Evolutionary conservation across 805 yeast species (phyloP).

Genomic region (Pichia occidentalis): DNA sequence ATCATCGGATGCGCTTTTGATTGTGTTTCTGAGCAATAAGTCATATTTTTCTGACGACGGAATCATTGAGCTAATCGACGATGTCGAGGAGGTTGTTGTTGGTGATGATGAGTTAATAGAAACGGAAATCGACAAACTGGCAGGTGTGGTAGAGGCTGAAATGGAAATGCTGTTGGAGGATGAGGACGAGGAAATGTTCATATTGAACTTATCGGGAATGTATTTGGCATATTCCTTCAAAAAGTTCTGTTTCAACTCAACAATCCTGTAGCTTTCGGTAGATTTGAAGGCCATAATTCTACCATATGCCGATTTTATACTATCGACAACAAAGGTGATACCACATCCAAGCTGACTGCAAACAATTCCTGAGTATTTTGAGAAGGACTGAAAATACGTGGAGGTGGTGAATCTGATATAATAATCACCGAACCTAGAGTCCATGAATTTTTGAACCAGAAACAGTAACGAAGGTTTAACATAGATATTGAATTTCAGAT

Average conservation of each 20-base stretch:
- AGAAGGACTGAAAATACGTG: slow-evolving; percentile 6
- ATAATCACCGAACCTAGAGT: slow-evolving; percentile 20
- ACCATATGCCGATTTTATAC: slow-evolving; percentile 15
- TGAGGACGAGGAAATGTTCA: slow-evolving; percentile 15
- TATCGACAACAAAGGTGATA: slow-evolving; percentile 11
- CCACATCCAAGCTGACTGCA: slow-evolving; percentile 8
- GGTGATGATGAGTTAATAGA: slow-evolving; percentile 16
- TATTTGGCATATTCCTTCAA: slow-evolving; percentile 12
- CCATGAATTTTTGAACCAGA: slow-evolving; percentile 12
- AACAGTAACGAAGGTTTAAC: slow-evolving; percentile 18
- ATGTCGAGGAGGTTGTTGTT: slow-evolving; percentile 7
- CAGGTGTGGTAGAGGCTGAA: not conserved
- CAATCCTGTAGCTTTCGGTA: slow-evolving; percentile 22
- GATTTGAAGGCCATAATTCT: slow-evolving; percentile 21
- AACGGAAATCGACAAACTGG: not conserved
- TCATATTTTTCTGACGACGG: slow-evolving; percentile 26
- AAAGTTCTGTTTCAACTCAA: slow-evolving; percentile 29
- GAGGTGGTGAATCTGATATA: slow-evolving; percentile 14
- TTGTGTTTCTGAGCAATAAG: slow-evolving; percentile 31
- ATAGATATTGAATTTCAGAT: slow-evolving; percentile 20
- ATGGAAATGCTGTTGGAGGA: not conserved
- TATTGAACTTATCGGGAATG: slow-evolving; percentile 12
- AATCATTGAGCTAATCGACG: slow-evolving; percentile 6
- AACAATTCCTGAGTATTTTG: slow-evolving; percentile 5
- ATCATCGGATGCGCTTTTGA: slow-evolving; percentile 33